phyloP scores from a whole-genome alignment of 306 rosid genomes.

The Begonia loranthoides region DNA sequence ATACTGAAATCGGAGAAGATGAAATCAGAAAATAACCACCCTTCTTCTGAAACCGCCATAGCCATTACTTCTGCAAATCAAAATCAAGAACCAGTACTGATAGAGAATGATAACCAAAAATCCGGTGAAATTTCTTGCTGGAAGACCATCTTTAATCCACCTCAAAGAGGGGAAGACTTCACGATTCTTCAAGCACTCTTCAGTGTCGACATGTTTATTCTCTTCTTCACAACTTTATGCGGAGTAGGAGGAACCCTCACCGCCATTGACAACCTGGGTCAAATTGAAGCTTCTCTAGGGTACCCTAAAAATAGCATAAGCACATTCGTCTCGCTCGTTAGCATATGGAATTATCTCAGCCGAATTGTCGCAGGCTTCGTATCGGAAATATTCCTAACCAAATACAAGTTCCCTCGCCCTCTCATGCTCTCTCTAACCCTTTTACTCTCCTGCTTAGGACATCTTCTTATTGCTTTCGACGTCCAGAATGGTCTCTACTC shows the following conservation, averaged over 20 bases:
- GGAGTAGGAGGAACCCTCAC: constrained; percentile 22
- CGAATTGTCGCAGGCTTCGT: constrained; percentile 8
- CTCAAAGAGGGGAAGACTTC: constrained; percentile 24
- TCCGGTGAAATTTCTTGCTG: constrained; percentile 10
- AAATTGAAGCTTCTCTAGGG: constrained; percentile 6
- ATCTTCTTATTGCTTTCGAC: constrained; percentile 23
- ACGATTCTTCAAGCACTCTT: constrained; percentile 20
- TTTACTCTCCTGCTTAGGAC: constrained; percentile 16
- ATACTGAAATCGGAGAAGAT: background rate
- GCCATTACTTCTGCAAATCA: background rate
- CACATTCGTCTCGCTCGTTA: constrained; percentile 14
- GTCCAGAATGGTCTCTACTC: constrained; percentile 14
- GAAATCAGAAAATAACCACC: background rate
- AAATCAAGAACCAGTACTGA: background rate
- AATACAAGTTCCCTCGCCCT: constrained; percentile 21
- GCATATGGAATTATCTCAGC: constrained; percentile 21
- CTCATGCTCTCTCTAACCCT: constrained; percentile 20
- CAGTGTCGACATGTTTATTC: constrained; percentile 23
- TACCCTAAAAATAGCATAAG: constrained; percentile 11
- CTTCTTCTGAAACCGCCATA: background rate
- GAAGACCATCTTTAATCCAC: constrained; percentile 10
- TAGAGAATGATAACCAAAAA: background rate
- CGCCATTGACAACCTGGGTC: constrained; percentile 17
- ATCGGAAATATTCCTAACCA: constrained; percentile 13
- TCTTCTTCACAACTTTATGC: constrained; percentile 10